Percentiles rank a stretch among this genome's conserved stretches.
Evolutionary conservation across 805 yeast genomes (phyloP).

Genomic region (Blastobotrys mokoenaii): DNA sequence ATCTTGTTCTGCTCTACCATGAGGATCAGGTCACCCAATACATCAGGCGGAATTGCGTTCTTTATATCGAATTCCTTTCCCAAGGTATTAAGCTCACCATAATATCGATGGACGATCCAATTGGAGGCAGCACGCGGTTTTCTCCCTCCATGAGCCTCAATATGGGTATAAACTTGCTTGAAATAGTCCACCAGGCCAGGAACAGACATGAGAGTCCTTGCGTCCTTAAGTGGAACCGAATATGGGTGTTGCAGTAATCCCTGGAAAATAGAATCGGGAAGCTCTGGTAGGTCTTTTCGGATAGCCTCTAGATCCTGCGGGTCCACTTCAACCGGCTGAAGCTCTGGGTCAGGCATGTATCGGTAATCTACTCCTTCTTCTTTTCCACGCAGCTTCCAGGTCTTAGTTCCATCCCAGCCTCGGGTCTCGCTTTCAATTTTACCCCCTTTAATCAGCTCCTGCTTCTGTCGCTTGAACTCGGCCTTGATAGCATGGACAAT

Average conservation of each 20-base stretch:
- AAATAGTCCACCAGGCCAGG: constrained; percentile 47
- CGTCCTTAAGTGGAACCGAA: constrained; percentile 60
- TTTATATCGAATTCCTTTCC: constrained; percentile 26
- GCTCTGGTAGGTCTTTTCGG: constrained; percentile 34
- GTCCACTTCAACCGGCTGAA: constrained; percentile 50
- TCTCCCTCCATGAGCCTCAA: constrained; percentile 18
- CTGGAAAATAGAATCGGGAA: constrained; percentile 53
- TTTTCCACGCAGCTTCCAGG: constrained; percentile 62
- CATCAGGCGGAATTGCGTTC: constrained; percentile 30
- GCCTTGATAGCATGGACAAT: constrained; percentile 62
- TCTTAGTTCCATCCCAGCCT: constrained; percentile 80
- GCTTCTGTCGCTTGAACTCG: constrained; percentile 66
- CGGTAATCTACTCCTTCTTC: constrained; percentile 82
- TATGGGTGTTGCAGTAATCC: constrained; percentile 43
- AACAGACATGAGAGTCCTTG: constrained; percentile 54
- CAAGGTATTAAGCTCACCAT: constrained; percentile 58
- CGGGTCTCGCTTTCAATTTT: constrained; percentile 57
- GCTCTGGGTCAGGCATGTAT: constrained; percentile 90
- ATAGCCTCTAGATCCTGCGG: constrained; percentile 37
- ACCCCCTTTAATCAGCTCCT: constrained; percentile 35
- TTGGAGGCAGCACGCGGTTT: constrained; percentile 42
- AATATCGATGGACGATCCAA: constrained; percentile 76
- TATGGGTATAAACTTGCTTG: constrained; percentile 32
- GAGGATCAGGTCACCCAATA: constrained; percentile 46
- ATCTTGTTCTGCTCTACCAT: constrained; percentile 40